Evolutionary conservation across 352 stramenopile species (phyloP), one percentile per base, ranked within the genome.

Genomic region (Phytopythium kandeliae): DNA sequence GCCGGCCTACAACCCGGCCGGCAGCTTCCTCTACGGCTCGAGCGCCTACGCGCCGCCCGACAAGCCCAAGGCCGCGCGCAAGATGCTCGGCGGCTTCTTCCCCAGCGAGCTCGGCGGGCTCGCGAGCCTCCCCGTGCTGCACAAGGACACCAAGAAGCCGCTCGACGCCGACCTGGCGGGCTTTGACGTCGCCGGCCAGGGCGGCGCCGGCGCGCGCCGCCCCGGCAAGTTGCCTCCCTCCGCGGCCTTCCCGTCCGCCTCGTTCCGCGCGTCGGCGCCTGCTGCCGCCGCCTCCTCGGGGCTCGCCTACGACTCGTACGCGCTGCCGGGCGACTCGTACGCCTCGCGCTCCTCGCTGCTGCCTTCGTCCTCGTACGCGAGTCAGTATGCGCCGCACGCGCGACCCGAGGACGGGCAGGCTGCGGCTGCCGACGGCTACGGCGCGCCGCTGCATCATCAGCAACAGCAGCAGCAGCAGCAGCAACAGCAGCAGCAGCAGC

Each of bases 31-130:
- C 4, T 78, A 67, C 55, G 34, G 46, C 21, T 58, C 35, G 43
- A 60, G 36, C 50, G 5, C n/a, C 30, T 51, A 51, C 45, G 64
- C 52, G 38, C 10, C 30, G 11, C 10, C 43, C 17, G 69, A 77
- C 43, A 82, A 79, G 47, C 37, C 58, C 51, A 74, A 74, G 50
- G 55, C 40, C 35, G 56, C 59, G n/a, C 69, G 55, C 49, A 82
- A 82, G 49, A 47, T 71, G 37, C 65, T 77, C 58, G 56, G 63
- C 11, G 54, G 59, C 35, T 75, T 73, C 54, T 72, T 77, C 41
- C 34, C 49, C 5, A 58, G 56, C 22, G 66, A 65, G 22, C 37
- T 67, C 43, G 28, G 60, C 19, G 48, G 48, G 28, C 36, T 65
- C 8, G 30, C 44, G 19, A 78, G 51, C 49, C 48, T 78, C 41